Conservation (phyloP, 805 yeast species). For the Cyberlindnera saturnus region DNA sequence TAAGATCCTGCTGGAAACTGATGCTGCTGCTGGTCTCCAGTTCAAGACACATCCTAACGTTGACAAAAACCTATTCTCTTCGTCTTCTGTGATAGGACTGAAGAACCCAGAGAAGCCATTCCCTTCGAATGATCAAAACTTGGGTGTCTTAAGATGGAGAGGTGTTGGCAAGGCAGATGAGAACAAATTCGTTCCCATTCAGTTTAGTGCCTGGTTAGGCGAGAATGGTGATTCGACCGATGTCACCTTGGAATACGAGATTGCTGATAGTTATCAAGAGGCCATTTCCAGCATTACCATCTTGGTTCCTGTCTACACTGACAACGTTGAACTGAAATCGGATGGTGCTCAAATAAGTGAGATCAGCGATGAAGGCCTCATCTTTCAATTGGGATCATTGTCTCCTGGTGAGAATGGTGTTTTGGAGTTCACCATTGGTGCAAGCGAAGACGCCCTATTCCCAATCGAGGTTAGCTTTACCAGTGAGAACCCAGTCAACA, state of each 20-base stretch:
- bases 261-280: conserved; percentile 41
- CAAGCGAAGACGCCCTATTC: conserved; percentile 79
- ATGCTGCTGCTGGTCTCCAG: conserved; percentile 47
- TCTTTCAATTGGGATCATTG: conserved; percentile 56
- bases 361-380: conserved; percentile 62
- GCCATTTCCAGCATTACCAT: conserved; percentile 47
- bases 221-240: conserved; percentile 56
- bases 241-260: conserved; percentile 86
- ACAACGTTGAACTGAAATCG: conserved; percentile 44
- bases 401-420: conserved; percentile 55
- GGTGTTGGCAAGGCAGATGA: conserved; percentile 59
- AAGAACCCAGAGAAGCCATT: conserved; percentile 75
- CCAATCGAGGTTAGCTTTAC: conserved; percentile 75
- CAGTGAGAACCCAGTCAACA: conserved; percentile 38
- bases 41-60: conserved; percentile 96
- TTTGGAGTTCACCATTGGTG: conserved; percentile 73
- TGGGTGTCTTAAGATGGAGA: conserved; percentile 93
- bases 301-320: conserved; percentile 62
- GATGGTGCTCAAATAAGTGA: conserved; percentile 52
- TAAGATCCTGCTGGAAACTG: conserved; percentile 50
- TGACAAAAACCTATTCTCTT: conserved; percentile 65
- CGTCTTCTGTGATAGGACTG: conserved; percentile 55
- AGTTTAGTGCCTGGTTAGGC: conserved; percentile 80
- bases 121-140: conserved; percentile 85
- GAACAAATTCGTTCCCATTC: conserved; percentile 51